Base-by-base conservation (phyloP, 106 monocot species). In the Dendrobium catenatum region DNA sequence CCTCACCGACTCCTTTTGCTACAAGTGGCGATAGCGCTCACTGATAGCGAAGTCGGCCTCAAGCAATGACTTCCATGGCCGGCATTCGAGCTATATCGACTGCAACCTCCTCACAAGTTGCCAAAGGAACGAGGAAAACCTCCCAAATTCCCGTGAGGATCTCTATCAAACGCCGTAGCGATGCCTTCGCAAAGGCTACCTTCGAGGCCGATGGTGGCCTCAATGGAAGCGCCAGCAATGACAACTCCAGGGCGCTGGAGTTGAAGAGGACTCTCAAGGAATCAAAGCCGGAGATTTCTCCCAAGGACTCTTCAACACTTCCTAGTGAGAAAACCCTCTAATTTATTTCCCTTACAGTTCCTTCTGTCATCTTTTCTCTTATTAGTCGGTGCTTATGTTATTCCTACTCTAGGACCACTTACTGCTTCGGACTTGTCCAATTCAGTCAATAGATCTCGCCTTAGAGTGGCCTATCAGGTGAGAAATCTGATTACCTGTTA, bases 401-500 rank as follows among this genome's bases (percentile, higher is more conserved):
- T 48, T 58, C 81, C 42, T 55, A 33, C 33, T 82, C 6, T 19
- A 89, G 89, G 80, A 74, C 86, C 89, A 11, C 80, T 89, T 22
- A 82, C 89, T 6, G 68, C 41, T 42, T 82, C 66, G 33, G 86
- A 82, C 78, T 26, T 80, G 47, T 79, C 89, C 41, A 79, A 56
- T 51, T 72, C 77, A 64, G 82, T 61, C 37, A 48, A 77, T 78
- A 81, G 82, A 56, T 85, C 86, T 68, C 74, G 80, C 6, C 73
- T 85, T 29, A 76, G 84, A 58, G 89, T 89, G 51, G 89, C 89
- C 9, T 89, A 89, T 54, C 89, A 89, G 89, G 89, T 86, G 24
- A n/a, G 6, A 5, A 80, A 27, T 55, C 46, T 54, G 18, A 37
- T 22, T 26, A 33, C 6, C n/a, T 48, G 11, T 15, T 17, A 42